Percentiles rank a stretch among this genome's conserved stretches.
Evolutionary conservation across 768 basidiomycete genomes (phyloP).

Genomic region (Vishniacozyma victoriae): DNA sequence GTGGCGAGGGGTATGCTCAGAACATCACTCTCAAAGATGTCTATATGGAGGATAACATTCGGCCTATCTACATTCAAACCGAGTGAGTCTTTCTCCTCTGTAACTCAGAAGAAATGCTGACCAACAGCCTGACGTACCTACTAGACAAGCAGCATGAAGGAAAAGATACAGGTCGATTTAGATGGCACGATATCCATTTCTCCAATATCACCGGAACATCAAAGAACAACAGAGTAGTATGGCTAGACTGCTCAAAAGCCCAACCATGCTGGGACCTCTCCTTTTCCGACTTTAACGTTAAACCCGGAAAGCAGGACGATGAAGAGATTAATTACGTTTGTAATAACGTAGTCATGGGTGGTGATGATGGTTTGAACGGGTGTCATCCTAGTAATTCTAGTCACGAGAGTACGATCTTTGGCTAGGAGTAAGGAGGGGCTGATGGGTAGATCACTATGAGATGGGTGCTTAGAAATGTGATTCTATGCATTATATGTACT

Average conservation of each 20-base stretch:
- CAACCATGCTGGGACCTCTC: conserved; percentile 9
- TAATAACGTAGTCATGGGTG: conserved; percentile 18
- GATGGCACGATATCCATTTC: conserved; percentile 17
- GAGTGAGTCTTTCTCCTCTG: background rate
- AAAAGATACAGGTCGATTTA: background rate
- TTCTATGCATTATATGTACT: too few relatives aligned
- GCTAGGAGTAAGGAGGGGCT: too few relatives aligned
- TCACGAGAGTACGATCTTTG: too few relatives aligned
- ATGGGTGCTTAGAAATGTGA: too few relatives aligned
- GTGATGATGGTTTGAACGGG: conserved; percentile 7
- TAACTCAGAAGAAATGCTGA: conserved; percentile 2
- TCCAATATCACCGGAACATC: conserved; percentile 13
- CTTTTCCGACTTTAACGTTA: conserved; percentile 6
- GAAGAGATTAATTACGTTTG: conserved; percentile 17
- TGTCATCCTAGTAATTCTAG: conserved; percentile 21
- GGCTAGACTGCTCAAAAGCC: conserved; percentile 12
- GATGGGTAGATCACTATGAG: too few relatives aligned
- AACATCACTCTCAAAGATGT: conserved; percentile 20
- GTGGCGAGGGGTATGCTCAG: conserved; percentile 8
- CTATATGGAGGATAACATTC: conserved; percentile 16
- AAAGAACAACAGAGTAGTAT: conserved; percentile 7
- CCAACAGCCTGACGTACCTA: background rate
- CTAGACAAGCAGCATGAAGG: background rate
- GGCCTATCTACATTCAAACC: conserved; percentile 7
- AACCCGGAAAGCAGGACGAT: conserved; percentile 13